Evolutionary conservation across 2,329 filamentous ascomycete genomes (phyloP), one percentile per base, ranked within the genome.

Genomic region (Byssothecium circinans): DNA sequence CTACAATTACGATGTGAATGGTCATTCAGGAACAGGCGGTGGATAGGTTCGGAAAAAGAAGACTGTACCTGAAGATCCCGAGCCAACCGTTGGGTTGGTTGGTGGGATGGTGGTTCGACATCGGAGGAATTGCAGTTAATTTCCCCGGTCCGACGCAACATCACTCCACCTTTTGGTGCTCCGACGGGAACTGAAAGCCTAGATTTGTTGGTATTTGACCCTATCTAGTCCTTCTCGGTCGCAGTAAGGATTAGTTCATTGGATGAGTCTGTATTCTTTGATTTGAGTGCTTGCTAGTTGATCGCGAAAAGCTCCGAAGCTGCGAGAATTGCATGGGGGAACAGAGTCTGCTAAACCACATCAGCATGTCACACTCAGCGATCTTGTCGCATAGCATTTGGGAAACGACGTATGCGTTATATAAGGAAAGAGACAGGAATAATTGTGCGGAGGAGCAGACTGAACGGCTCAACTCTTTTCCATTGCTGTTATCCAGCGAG

Each of bases 401-500:
- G 29, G 29, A 4, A 5, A 32, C 6, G 14, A n/a, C 8, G 29
- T 14, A n/a, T n/a, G 14, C 4, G 12, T 14, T 32, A 14, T 32
- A 7, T 27, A 5, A 12, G 5, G 14, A 14, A 32, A 12, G 29
- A 12, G 14, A 32, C 6, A 14, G 14, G 29, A 32, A 8, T 4
- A 32, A 14, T 32, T 12, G 14, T 14, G 29, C 12, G 29, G 29
- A 32, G 8, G 5, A 32, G 14, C 29, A 5, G 29, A 32, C 4
- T 32, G 8, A 32, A 32, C 29, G 29, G 29, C 29, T 32, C 29
- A 43, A 35, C 8, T 39, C 57, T 47, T 48, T 56, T 62, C 23
- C 53, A 60, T 63, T 62, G 47, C 52, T 49, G 40, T 32, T 42
- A 22, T 32, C 12, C 29, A 23, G 40, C 27, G 8, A 32, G 11